Evolutionary conservation across 2,329 filamentous ascomycete species (phyloP).

Genomic region (Aspergillus glaucus): DNA sequence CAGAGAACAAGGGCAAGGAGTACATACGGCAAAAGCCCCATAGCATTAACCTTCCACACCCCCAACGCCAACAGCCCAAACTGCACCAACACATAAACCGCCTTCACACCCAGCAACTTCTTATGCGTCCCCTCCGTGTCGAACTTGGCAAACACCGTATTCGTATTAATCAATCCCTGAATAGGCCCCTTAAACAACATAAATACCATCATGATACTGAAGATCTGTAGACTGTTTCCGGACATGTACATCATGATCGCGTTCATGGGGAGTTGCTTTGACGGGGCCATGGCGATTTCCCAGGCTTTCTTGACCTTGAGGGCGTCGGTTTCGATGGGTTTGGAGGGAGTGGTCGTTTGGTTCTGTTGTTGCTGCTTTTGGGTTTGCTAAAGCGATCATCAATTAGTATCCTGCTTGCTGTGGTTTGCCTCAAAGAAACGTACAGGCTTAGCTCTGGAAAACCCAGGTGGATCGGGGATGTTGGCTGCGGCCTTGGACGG

Average conservation of each 20-base stretch:
- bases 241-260: conserved; percentile 99
- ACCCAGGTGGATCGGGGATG: conserved; percentile 83
- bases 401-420: no score
- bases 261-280: conserved; percentile 95
- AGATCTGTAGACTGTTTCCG: conserved; percentile 95
- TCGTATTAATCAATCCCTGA: conserved; percentile 73
- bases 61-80: conserved; percentile 75
- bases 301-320: conserved; percentile 98
- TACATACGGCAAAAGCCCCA: conserved; percentile 86
- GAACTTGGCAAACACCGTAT: conserved; percentile 83
- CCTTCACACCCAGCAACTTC: conserved; percentile 75
- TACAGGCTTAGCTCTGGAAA: conserved; percentile 47
- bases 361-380: conserved; percentile 26
- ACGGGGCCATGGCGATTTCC: conserved; percentile 89
- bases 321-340: conserved; percentile 78
- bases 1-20: background rate
- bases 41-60: conserved; percentile 92
- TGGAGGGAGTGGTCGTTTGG: conserved; percentile 22
- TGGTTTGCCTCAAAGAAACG: background rate
- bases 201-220: conserved; percentile 99
- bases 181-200: conserved; percentile 98
- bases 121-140: conserved; percentile 71
- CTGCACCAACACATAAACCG: conserved; percentile 83
- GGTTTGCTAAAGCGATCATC: background rate
- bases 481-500: conserved; percentile 53